Base-by-base conservation (phyloP, 2,329 filamentous ascomycete genomes). In the Monilinia polystroma region DNA sequence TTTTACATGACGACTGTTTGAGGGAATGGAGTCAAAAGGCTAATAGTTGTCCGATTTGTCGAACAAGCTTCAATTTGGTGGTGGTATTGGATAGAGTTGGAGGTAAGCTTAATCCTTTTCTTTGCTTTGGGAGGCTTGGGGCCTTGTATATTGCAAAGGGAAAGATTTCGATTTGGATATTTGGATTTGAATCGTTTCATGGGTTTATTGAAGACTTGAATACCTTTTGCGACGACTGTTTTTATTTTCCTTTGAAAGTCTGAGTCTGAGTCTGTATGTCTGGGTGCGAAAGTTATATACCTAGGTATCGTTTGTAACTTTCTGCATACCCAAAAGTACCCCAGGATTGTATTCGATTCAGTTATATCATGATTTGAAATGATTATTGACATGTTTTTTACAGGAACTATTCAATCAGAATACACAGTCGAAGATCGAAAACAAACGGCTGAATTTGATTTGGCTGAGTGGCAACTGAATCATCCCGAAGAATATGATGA, bases 21-120 rank as follows among this genome's bases (percentile, higher is more conserved):
- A 90, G 90, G 73, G 92, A 93, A 73, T 99, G 95, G 95, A 92
- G 94, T 56, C 92, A 96, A 79, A 90, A 96, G 78, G 94, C 95
- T 70, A 99, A 98, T 80, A 97, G 93, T 77, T 99, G 95, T 79
- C 95, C 95, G 56, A 97, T 99, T 78, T 99, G 95, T 80, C 91
- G 95, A 72, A 90, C 92, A 74, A 87, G 85, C 70, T 98, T 99
- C 81, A 94, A 98, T 79, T 81, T 90, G 73, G 93, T 99, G 72
- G 88, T 95, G 77, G 88, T 99, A 69, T 90, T 90, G 78, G 87
- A 90, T 75, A 87, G 84, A 72, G 80, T 93, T 75, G 90, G 92
- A 83, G 92, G 92, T 95, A 85, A 80, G 86, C 82, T 67, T 66
- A 68, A 70, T 52, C 23, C 23, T 51, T 60, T 60, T 65, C 8